Base-by-base conservation (phyloP, 495 filamentous ascomycete genomes). In the Cryomyces minteri region DNA sequence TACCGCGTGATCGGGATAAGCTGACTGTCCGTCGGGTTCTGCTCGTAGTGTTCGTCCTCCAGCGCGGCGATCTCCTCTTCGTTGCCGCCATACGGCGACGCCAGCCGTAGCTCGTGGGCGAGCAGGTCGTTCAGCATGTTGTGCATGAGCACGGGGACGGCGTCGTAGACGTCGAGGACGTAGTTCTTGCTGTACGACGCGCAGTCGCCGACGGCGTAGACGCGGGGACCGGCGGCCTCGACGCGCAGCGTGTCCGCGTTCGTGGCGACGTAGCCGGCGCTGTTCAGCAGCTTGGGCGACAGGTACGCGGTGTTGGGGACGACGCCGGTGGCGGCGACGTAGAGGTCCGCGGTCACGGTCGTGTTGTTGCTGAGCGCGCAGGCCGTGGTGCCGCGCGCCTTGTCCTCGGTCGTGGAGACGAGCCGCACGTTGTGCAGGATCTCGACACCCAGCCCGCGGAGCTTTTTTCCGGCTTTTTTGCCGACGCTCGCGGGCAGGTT, bases 1-100 rank as follows among this genome's bases (percentile, higher is more conserved):
- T 54, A 62, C 37, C 50, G 54, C 0, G 74, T 76, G 47, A 78
- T 66, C 0, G 77, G 73, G 39, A 74, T 69, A 34, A 71, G 48
- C 53, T 64, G 61, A 46, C 54, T 52, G 51, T 66, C 63, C 31
- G 32, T 44, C 6, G 49, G 28, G 30, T 62, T 59, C 25, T 41
- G 32, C 25, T 50, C 51, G 49, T 58, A 64, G 28, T 40, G 42
- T 31, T 11, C 12, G 9, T 44, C 11, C 7, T 25, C 28, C 36
- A 39, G 38, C 7, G 48, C 32, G 7, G 45, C 49, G 4, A 45
- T 41, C 6, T 50, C 54, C 14, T 47, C 52, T 25, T 25, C 18
- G 2, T 25, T 25, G 1, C 18, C 18, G 18, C 18, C 18, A 25
- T 25, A 25, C 18, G 18, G 18, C 18, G 18, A 25, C 18, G 18